phyloP scores from a whole-genome alignment of 306 rosid genomes.

The Sindora glabra region DNA sequence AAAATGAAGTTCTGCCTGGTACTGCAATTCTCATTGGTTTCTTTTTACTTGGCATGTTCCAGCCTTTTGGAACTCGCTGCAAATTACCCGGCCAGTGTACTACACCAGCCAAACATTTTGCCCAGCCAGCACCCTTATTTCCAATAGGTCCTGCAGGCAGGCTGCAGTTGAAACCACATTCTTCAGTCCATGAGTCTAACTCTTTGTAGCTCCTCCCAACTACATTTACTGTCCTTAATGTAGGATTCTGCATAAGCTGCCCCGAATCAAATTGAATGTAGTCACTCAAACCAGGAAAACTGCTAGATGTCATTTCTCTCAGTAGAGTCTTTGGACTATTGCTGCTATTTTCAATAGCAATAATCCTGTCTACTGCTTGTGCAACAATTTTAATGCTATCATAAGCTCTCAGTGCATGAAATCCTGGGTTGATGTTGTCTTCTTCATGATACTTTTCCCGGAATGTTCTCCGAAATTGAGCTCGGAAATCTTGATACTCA shows the following conservation, averaged over 20 bases:
- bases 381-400: no score
- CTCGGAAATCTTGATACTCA: no score
- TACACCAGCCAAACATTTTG: not conserved
- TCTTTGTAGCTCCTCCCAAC: conserved; percentile 14
- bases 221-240: conserved; percentile 38
- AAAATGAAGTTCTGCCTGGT: conserved; percentile 48
- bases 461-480: no score
- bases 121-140: no score
- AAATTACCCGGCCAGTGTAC: conserved; percentile 54
- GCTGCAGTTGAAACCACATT: no score
- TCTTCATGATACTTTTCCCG: no score
- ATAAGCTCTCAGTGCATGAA: no score
- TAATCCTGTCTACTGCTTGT: conserved; percentile 29
- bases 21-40: conserved; percentile 53
- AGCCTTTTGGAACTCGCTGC: conserved; percentile 27
- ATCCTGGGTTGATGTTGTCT: not conserved
- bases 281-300: conserved; percentile 50
- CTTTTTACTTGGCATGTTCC: conserved; percentile 38
- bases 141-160: no score
- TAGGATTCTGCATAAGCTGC: conserved; percentile 17
- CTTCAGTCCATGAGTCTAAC: conserved; percentile 30
- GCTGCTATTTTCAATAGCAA: not conserved
- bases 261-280: conserved; percentile 30
- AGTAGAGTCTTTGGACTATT: conserved; percentile 11
- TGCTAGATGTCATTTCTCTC: conserved; percentile 18